Percentiles rank a stretch among this genome's conserved stretches.
These are phyloP conservation scores for Aspergillus cristatus DNA, from an alignment of 495 filamentous ascomycete species.

Conservation along the genomic window DNA sequence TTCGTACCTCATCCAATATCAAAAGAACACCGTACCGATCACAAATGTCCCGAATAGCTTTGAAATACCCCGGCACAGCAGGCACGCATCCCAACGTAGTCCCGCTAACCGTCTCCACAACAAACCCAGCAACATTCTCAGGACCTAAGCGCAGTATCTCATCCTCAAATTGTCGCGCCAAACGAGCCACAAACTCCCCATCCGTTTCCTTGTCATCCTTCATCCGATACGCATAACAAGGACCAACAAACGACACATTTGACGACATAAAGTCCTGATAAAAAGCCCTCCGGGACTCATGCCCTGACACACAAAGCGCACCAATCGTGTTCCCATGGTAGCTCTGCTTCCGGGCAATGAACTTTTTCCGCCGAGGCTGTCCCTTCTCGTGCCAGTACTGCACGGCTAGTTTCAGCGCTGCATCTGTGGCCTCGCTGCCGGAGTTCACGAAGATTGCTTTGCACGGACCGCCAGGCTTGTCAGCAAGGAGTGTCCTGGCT, in stretches of 20 bases:
- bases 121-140: slow-evolving; percentile 53
- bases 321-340: slow-evolving; percentile 65
- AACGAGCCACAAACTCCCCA: slow-evolving; percentile 25
- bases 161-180: slow-evolving; percentile 48
- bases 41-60: slow-evolving; percentile 27
- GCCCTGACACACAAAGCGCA: slow-evolving; percentile 32
- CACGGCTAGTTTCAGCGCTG: slow-evolving; percentile 45
- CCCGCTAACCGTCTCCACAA: slow-evolving; percentile 55
- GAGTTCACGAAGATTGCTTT: slow-evolving; percentile 32
- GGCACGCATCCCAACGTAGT: slow-evolving; percentile 35
- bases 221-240: slow-evolving; percentile 33
- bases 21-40: slow-evolving; percentile 31
- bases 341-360: slow-evolving; percentile 50
- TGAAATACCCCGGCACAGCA: slow-evolving; percentile 28
- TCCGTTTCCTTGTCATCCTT: slow-evolving; percentile 19
- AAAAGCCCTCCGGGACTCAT: slow-evolving; percentile 18
- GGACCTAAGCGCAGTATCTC: slow-evolving; percentile 55
- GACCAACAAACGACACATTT: slow-evolving; percentile 24
- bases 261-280: slow-evolving; percentile 24
- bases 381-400: slow-evolving; percentile 26
- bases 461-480: slow-evolving; percentile 17
- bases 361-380: slow-evolving; percentile 36
- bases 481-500: slow-evolving; percentile 13
- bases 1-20: slow-evolving; percentile 31
- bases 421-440: slow-evolving; percentile 51